Evolutionary conservation across 2,329 filamentous ascomycete species (phyloP).

Genomic region (Fusarium agapanthi): DNA sequence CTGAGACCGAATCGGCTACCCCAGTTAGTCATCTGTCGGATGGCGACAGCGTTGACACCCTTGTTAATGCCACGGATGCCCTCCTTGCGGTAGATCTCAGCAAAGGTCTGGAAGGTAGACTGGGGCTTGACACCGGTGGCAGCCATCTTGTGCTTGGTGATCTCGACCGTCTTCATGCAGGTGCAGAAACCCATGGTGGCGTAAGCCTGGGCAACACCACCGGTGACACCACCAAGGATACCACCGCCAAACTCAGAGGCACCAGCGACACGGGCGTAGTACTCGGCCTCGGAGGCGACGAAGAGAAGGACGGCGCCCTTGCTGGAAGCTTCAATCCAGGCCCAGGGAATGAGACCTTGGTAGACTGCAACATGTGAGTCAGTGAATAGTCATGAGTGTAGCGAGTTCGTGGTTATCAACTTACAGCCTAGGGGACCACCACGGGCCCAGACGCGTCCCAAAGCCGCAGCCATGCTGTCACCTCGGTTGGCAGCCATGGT

Average conservation of each 20-base stretch:
- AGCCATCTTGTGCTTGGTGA: constrained; percentile 96
- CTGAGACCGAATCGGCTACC: constrained; percentile 94
- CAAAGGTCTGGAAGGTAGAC: constrained; percentile 94
- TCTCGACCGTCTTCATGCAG: constrained; percentile 99
- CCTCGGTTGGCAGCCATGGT: constrained; percentile 98
- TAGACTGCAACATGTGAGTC: constrained; percentile 74
- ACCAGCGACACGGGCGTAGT: constrained; percentile 84
- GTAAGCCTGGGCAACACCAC: constrained; percentile 97
- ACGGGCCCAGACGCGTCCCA: constrained; percentile 89
- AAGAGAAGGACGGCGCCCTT: constrained; percentile 99
- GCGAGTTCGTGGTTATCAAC: constrained; percentile 52
- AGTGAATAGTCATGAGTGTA: constrained; percentile 22
- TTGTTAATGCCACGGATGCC: constrained; percentile 97
- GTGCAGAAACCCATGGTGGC: constrained; percentile 99
- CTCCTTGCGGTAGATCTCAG: constrained; percentile 94
- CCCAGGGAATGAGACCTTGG: constrained; percentile 99
- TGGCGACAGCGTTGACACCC: constrained; percentile 97
- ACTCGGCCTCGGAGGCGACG: constrained; percentile 98
- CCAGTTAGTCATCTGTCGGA: constrained; percentile 99
- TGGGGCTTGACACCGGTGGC: constrained; percentile 82
- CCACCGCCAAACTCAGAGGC: constrained; percentile 88
- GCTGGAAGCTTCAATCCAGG: constrained; percentile 99
- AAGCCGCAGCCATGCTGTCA: constrained; percentile 84
- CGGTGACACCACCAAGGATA: constrained; percentile 89
- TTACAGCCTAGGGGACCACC: constrained; percentile 94